phyloP scores from a whole-genome alignment of 2,329 filamentous ascomycete species.

The Phaeophleospora eucalypticola region DNA sequence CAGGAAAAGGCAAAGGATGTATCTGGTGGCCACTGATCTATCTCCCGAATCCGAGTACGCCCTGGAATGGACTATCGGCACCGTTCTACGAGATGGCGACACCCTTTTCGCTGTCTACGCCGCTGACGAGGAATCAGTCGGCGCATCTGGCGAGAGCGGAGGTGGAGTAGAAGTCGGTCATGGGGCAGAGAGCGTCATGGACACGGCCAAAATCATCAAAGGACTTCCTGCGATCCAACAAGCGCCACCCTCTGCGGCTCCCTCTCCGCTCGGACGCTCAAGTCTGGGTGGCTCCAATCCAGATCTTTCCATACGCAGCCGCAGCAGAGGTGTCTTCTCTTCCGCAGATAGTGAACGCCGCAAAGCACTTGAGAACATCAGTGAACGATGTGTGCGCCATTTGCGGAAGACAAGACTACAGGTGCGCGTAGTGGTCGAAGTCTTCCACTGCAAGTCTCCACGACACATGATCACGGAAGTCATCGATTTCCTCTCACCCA shows the following conservation, averaged over 20 bases:
- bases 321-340: slow-evolving; percentile 38
- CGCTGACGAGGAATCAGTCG: slow-evolving; percentile 72
- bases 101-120: slow-evolving; percentile 91
- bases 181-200: slow-evolving; percentile 69
- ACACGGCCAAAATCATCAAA: slow-evolving; percentile 69
- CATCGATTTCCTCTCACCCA: slow-evolving; percentile 88
- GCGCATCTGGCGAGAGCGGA: slow-evolving; percentile 44
- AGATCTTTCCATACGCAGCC: slow-evolving; percentile 20
- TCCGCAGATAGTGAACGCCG: slow-evolving; percentile 71
- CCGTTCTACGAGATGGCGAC: slow-evolving; percentile 87
- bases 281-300: slow-evolving; percentile 11
- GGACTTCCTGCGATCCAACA: slow-evolving; percentile 49
- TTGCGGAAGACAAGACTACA: slow-evolving; percentile 88
- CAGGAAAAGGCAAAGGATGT: slow-evolving; percentile 75
- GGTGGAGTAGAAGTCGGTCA: slow-evolving; percentile 60
- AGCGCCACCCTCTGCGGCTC: slow-evolving; percentile 24
- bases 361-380: slow-evolving; percentile 77
- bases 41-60: slow-evolving; percentile 94
- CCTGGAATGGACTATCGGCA: slow-evolving; percentile 95
- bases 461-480: slow-evolving; percentile 96
- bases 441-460: slow-evolving; percentile 96
- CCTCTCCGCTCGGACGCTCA: slow-evolving; percentile 29
- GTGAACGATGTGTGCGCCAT: slow-evolving; percentile 76
- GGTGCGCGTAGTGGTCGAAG: slow-evolving; percentile 88
- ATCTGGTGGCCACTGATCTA: slow-evolving; percentile 91